phyloP scores from a whole-genome alignment of 176 grass and related monocot genomes.

The Aegilops umbellulata region DNA sequence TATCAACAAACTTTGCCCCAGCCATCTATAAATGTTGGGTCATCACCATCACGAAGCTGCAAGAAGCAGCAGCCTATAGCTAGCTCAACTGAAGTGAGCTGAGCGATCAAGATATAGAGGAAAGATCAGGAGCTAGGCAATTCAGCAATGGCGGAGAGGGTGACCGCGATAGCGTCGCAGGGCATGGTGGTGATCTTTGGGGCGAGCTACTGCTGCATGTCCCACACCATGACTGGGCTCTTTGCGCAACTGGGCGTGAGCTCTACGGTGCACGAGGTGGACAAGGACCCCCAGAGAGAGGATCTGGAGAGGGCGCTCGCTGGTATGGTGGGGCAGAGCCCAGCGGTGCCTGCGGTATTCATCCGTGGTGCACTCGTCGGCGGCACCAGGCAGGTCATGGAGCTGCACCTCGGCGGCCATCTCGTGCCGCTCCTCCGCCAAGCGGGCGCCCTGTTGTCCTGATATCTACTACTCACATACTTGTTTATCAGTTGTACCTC shows the following conservation, averaged over 20 bases:
- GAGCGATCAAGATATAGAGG: not conserved
- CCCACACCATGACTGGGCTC: slow-evolving; percentile 47
- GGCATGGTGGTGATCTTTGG: slow-evolving; percentile 59
- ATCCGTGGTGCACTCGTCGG: slow-evolving; percentile 55
- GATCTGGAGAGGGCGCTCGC: slow-evolving; percentile 47
- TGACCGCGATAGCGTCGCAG: slow-evolving; percentile 42
- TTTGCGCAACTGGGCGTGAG: slow-evolving; percentile 49
- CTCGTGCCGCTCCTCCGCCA: slow-evolving; percentile 52
- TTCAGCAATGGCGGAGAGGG: slow-evolving; percentile 31
- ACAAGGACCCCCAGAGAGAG: slow-evolving; percentile 39
- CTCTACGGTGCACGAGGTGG: slow-evolving; percentile 45
- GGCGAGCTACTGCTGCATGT: not conserved
- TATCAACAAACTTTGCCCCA: too few relatives aligned
- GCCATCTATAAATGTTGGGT: too few relatives aligned
- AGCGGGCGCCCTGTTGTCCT: slow-evolving; percentile 55
- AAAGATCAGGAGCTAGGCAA: not conserved
- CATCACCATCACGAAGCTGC: too few relatives aligned
- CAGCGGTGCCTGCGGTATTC: slow-evolving; percentile 50
- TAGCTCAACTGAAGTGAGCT: not conserved
- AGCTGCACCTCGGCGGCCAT: slow-evolving; percentile 52
- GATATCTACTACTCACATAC: not conserved
- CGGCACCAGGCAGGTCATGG: slow-evolving; percentile 49
- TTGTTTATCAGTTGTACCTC: too few relatives aligned
- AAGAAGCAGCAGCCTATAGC: too few relatives aligned
- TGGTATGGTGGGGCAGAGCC: slow-evolving; percentile 47